Conservation (phyloP, 2,329 filamentous ascomycete genomes). For the Ophiostoma quercus region DNA sequence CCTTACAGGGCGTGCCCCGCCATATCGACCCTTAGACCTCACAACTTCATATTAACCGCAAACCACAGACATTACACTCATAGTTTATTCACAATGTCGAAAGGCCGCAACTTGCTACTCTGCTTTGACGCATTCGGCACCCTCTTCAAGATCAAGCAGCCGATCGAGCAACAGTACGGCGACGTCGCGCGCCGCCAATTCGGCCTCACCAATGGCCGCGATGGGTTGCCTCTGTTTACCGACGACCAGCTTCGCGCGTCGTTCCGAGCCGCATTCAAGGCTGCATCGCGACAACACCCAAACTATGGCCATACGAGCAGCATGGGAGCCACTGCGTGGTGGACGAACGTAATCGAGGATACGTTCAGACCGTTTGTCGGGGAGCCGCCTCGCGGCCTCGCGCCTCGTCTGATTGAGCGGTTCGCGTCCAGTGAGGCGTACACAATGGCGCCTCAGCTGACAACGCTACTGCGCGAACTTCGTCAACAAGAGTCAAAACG, state of each 20-base stretch:
- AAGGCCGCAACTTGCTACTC: constrained; percentile 46
- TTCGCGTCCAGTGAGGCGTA: constrained; percentile 54
- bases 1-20: constrained; percentile 7
- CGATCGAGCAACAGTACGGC: constrained; percentile 51
- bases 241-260: constrained; percentile 38
- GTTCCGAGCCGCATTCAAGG: constrained; percentile 43
- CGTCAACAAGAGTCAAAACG: not conserved
- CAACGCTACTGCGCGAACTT: constrained; percentile 40
- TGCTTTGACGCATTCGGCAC: constrained; percentile 64
- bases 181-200: constrained; percentile 44
- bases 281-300: constrained; percentile 44
- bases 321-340: constrained; percentile 52
- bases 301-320: constrained; percentile 54
- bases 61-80: not conserved
- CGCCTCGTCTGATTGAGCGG: constrained; percentile 44
- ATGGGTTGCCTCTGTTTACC: constrained; percentile 31
- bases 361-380: constrained; percentile 46
- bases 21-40: not conserved
- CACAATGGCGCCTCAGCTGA: constrained; percentile 42
- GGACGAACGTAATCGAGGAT: constrained; percentile 53
- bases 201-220: constrained; percentile 39
- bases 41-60: not conserved
- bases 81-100: not conserved
- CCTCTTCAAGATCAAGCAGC: constrained; percentile 48
- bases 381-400: constrained; percentile 42